A percentile compares a stretch with the other conserved stretches of the same genome.
These are phyloP conservation scores for Agrostemma githago DNA, from an alignment of 148 eudicot species.

Conservation along the genomic window DNA sequence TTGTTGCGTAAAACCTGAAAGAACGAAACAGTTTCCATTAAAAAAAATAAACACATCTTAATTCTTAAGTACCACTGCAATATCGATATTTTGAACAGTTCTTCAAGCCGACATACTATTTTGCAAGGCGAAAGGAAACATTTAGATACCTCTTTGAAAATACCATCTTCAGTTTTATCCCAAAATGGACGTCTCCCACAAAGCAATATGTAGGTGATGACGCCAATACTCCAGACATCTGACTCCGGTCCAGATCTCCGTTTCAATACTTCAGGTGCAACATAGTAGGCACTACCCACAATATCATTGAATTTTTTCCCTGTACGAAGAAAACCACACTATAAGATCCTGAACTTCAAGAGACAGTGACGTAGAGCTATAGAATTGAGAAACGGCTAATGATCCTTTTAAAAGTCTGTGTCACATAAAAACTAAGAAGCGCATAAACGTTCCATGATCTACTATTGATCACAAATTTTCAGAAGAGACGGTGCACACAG, in stretches of 20 bases:
- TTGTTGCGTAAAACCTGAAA: conserved; percentile 83
- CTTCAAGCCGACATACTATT: neutral
- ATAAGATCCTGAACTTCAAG: neutral
- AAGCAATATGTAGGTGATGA: conserved; percentile 88
- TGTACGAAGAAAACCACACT: conserved; percentile 23
- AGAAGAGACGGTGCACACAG: neutral
- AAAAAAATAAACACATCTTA: too few relatives aligned
- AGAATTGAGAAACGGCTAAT: neutral
- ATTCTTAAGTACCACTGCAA: too few relatives aligned
- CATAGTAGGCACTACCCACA: conserved; percentile 97
- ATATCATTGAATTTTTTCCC: conserved; percentile 83
- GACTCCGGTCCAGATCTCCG: conserved; percentile 96
- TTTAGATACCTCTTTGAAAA: conserved; percentile 71
- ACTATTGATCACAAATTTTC: neutral
- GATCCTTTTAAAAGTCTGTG: neutral
- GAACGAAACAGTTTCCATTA: neutral
- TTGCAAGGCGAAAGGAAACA: neutral
- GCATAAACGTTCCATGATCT: neutral
- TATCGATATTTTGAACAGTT: neutral
- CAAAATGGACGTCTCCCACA: conserved; percentile 98
- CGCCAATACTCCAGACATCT: conserved; percentile 99
- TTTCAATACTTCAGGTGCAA: conserved; percentile 95
- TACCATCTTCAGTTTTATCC: conserved; percentile 97
- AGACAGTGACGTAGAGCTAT: neutral
- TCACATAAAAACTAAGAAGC: neutral